Conservation (phyloP, 768 basidiomycete species). For the Psilocybe tampanensis region DNA sequence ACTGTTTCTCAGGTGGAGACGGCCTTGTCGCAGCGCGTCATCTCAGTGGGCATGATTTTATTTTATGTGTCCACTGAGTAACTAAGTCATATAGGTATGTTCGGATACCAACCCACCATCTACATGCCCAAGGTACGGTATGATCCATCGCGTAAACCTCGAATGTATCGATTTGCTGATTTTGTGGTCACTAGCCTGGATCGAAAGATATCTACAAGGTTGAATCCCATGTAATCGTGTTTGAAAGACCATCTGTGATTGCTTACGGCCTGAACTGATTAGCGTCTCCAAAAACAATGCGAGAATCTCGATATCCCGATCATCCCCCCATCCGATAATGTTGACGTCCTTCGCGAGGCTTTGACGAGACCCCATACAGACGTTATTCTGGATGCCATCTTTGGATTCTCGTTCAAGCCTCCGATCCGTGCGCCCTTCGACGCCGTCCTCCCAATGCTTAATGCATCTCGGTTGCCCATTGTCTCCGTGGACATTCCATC, state of each 20-base stretch:
- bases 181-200: slow-evolving; percentile 67
- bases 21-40: slow-evolving; percentile 96
- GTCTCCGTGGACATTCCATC: slow-evolving; percentile 96
- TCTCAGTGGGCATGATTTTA: slow-evolving; percentile 53
- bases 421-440: slow-evolving; percentile 92
- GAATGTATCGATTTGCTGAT: background rate
- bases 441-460: slow-evolving; percentile 65
- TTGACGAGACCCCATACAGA: slow-evolving; percentile 56
- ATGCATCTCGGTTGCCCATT: slow-evolving; percentile 71
- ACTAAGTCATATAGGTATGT: slow-evolving; percentile 62
- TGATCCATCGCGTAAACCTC: too few relatives aligned
- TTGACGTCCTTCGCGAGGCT: slow-evolving; percentile 47
- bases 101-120: slow-evolving; percentile 86
- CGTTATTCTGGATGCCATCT: slow-evolving; percentile 93
- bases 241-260: background rate
- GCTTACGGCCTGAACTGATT: background rate
- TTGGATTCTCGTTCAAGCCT: slow-evolving; percentile 96
- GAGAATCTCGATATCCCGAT: slow-evolving; percentile 85
- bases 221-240: background rate
- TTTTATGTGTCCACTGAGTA: background rate
- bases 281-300: slow-evolving; percentile 87
- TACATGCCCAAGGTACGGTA: slow-evolving; percentile 94
- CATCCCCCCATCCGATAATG: slow-evolving; percentile 51
- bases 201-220: slow-evolving; percentile 93
- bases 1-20: slow-evolving; percentile 68